Percentiles rank a stretch among this genome's conserved stretches.
These are phyloP conservation scores for Aspergillus quadrilineatus DNA, from an alignment of 2,329 filamentous ascomycete genomes.

Conservation along the genomic window DNA sequence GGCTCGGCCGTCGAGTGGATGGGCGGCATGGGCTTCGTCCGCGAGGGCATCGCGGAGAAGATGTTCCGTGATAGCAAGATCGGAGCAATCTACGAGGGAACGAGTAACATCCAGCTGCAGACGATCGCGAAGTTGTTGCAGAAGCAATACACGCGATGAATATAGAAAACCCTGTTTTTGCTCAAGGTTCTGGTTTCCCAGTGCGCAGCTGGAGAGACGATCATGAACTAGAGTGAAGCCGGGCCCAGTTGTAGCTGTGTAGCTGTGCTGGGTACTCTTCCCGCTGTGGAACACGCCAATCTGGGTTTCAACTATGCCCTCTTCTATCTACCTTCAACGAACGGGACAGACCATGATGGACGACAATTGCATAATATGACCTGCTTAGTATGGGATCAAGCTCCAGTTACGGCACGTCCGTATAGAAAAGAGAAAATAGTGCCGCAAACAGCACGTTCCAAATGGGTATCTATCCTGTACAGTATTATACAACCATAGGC, in stretches of 20 bases:
- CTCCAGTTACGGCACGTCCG: not conserved
- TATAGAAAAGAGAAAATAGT: not conserved
- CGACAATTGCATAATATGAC: not conserved
- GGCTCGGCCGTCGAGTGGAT: conserved; percentile 95
- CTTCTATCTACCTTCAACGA: not conserved
- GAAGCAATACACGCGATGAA: conserved; percentile 63
- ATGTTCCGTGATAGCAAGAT: conserved; percentile 98
- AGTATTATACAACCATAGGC: not conserved
- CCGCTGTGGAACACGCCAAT: not conserved
- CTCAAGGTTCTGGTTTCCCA: not conserved
- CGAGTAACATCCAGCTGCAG: conserved; percentile 65
- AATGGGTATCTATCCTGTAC: conserved; percentile 3
- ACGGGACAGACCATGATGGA: not conserved
- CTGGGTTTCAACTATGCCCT: not conserved
- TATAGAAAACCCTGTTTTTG: not conserved
- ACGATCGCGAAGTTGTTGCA: conserved; percentile 71
- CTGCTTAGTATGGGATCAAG: not conserved
- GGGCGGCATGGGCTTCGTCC: conserved; percentile 98
- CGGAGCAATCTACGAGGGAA: conserved; percentile 92
- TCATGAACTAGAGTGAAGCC: not conserved
- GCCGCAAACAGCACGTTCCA: not conserved
- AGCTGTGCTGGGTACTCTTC: not conserved
- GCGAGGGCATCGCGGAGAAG: conserved; percentile 96
- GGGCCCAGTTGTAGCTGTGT: not conserved
- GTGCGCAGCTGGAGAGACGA: not conserved